Conservation (phyloP, 371 early-diverging fungal species). For the Funneliformis caledonium region DNA sequence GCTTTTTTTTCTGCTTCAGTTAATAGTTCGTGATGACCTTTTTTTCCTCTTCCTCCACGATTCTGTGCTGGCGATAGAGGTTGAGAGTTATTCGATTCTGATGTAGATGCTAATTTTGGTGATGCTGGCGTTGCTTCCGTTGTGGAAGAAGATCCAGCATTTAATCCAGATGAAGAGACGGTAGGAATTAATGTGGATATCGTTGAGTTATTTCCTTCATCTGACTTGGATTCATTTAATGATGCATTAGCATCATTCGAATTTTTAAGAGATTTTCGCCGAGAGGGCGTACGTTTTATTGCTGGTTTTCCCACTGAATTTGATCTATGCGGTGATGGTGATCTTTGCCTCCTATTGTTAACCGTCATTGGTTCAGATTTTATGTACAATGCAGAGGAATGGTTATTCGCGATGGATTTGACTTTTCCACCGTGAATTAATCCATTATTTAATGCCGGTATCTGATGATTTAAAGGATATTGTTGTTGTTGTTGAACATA, state of each 20-base stretch:
- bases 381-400: background rate
- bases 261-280: constrained; percentile 15
- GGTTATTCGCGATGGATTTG: background rate
- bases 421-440: constrained; percentile 9
- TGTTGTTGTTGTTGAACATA: constrained; percentile 17
- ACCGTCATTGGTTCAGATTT: background rate
- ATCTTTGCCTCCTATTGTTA: constrained; percentile 19
- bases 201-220: constrained; percentile 12
- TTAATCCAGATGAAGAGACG: constrained; percentile 3
- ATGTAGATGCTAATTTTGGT: constrained; percentile 12
- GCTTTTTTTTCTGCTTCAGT: constrained; percentile 93
- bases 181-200: background rate
- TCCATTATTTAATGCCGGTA: background rate
- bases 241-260: background rate
- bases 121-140: constrained; percentile 9
- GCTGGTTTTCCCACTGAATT: background rate
- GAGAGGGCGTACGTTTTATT: constrained; percentile 28
- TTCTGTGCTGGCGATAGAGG: background rate
- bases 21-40: constrained; percentile 67
- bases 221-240: background rate
- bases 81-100: constrained; percentile 19
- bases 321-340: constrained; percentile 8
- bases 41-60: constrained; percentile 34
- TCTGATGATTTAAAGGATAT: constrained; percentile 1
- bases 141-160: constrained; percentile 6